A percentile compares a stretch with the other conserved stretches of the same genome.
Conservation (phyloP, 1,284 basidiomycete species). For the Ganoderma leucocontextum region DNA sequence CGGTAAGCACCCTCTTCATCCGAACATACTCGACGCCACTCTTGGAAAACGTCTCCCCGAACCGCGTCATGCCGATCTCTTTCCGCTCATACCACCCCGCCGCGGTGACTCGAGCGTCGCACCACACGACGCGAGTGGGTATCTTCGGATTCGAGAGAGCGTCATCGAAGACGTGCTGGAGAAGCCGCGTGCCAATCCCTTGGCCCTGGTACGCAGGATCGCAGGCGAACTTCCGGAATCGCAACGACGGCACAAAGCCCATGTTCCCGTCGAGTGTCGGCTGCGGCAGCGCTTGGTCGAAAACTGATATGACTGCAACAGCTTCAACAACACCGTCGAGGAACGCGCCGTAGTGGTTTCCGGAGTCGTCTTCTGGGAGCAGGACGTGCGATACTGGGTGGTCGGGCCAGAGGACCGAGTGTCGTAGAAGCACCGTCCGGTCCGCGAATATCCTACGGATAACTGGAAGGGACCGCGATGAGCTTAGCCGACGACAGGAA, state of each 20-base stretch:
- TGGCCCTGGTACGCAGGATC: constrained; percentile 52
- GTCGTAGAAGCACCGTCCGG: constrained; percentile 59
- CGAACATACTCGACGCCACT: constrained; percentile 60
- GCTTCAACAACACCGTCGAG: constrained; percentile 42
- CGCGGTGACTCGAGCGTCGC: constrained; percentile 59
- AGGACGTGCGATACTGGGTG: constrained; percentile 56
- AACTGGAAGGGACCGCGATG: constrained; percentile 3
- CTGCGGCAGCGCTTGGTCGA: constrained; percentile 52
- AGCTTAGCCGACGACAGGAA: neutral
- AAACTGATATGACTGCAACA: constrained; percentile 64
- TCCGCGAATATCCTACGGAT: constrained; percentile 46
- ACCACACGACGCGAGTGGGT: constrained; percentile 56
- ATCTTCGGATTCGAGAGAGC: constrained; percentile 44
- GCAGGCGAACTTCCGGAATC: constrained; percentile 73
- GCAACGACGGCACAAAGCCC: constrained; percentile 39
- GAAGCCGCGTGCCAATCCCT: constrained; percentile 60
- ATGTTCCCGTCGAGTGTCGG: constrained; percentile 19
- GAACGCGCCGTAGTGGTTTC: constrained; percentile 65
- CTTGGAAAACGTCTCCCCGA: constrained; percentile 62
- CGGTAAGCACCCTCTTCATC: constrained; percentile 44
- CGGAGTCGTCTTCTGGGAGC: constrained; percentile 58
- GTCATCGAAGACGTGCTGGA: constrained; percentile 50
- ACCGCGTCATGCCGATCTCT: constrained; percentile 58
- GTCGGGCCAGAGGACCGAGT: constrained; percentile 65
- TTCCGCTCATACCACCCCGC: constrained; percentile 61